Evolutionary conservation across 2,329 filamentous ascomycete genomes (phyloP).

Genomic region (Fusarium solani-melongenae): DNA sequence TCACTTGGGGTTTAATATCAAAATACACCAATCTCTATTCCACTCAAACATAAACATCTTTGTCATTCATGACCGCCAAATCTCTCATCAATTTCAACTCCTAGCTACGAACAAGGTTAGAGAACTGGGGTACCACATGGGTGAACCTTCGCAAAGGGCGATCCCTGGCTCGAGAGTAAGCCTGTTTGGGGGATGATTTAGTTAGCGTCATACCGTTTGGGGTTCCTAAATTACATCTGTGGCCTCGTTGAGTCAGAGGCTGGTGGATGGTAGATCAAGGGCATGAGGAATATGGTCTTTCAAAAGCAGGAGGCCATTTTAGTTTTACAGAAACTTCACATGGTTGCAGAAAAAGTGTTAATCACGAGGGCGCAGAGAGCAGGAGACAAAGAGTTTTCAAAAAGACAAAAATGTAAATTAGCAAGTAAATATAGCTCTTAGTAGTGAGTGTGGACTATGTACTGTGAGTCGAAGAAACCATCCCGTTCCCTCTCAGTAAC

Average conservation of each 20-base stretch:
- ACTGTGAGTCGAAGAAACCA: not conserved
- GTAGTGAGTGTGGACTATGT: not conserved
- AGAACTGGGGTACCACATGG: not conserved
- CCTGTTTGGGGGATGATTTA: not conserved
- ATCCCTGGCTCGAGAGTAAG: not conserved
- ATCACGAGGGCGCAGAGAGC: not conserved
- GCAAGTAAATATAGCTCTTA: constrained; percentile 1
- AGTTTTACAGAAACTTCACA: not conserved
- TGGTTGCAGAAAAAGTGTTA: not conserved
- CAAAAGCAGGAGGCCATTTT: not conserved
- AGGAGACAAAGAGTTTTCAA: not conserved
- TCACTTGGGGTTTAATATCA: not conserved
- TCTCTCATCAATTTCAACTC: not conserved
- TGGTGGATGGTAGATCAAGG: not conserved
- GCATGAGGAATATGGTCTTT: not conserved
- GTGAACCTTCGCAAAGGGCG: not conserved
- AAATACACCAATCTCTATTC: not conserved
- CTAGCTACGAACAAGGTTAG: not conserved
- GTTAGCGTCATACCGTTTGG: not conserved
- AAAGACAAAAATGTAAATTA: not conserved
- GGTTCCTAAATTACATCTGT: not conserved
- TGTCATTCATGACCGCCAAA: not conserved
- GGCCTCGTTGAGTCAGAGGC: not conserved
- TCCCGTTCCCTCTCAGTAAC: not conserved
- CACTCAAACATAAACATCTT: not conserved